Evolutionary conservation across 805 yeast genomes (phyloP).

Genomic region (Pichia phayaonensis): DNA sequence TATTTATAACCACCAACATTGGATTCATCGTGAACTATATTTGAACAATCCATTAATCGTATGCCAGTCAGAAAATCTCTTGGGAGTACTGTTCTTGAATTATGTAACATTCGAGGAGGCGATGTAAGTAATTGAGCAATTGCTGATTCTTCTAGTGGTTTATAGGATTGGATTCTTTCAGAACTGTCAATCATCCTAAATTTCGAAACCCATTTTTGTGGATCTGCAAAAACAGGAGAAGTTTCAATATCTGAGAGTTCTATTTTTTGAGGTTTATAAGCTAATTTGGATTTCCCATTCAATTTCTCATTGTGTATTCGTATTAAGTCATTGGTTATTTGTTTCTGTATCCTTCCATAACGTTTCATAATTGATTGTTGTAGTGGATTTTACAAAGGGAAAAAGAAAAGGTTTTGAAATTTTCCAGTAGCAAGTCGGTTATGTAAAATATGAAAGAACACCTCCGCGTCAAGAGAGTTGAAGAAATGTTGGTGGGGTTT

Average conservation of each 20-base stretch:
- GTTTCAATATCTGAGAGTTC: neutral
- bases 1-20: neutral
- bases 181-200: constrained; percentile 7
- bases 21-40: constrained; percentile 22
- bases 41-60: constrained; percentile 15
- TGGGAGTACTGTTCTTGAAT: constrained; percentile 32
- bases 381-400: neutral
- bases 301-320: neutral
- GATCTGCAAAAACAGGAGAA: constrained; percentile 19
- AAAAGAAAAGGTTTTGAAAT: neutral
- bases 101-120: constrained; percentile 35
- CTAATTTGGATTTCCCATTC: neutral
- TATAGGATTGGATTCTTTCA: constrained; percentile 18
- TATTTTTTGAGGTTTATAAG: neutral
- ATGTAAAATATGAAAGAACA: neutral
- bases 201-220: constrained; percentile 20
- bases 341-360: neutral
- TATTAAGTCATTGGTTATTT: neutral
- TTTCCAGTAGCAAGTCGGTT: no score
- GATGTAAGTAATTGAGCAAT: constrained; percentile 35
- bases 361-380: neutral
- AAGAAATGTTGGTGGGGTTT: no score
- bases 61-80: constrained; percentile 31
- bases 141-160: constrained; percentile 25
- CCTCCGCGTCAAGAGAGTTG: neutral